Evolutionary conservation across 306 rosid species (phyloP), one percentile per base, ranked within the genome.

Genomic region (Heteromeles arbutifolia): DNA sequence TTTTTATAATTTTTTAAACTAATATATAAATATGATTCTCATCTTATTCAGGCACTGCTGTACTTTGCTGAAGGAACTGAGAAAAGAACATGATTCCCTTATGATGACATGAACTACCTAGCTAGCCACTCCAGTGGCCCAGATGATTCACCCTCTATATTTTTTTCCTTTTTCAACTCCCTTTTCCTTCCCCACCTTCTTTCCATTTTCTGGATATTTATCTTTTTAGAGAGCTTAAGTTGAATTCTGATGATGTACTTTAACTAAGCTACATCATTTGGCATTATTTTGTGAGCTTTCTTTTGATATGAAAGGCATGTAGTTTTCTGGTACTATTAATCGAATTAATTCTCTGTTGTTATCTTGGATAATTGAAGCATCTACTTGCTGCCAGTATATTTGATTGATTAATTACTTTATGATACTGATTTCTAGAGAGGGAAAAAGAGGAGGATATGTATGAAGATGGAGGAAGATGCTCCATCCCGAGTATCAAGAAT

Each of bases 281-380:
- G 70, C 77, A 64, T 75, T 76, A 29, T 75, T 76, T 73, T 66
- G 67, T 72, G 67, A 62, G 66, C 70, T 72, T 54, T 76, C 65
- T 34, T 58, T n/a, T 64, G 68, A 15, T 72, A 24, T 66, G 18
- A 24, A 8, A 54, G 79, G 79, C 72, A 62, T 86, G 90, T 79
- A 81, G 78, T 78, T 79, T 71, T 50, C 18, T 57, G 25, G 76
- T 61, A 61, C n/a, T 77, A 77, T 79, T 72, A 70, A 70, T 82
- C 83, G 78, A 78, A 73, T 12, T 78, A 62, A 63, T 72, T 69
- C 53, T 72, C 78, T 73, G 24, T 69, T 61, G 41, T 17, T 57
- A 37, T 72, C 66, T 25, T 61, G 37, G 37, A 61, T 4, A 14
- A 61, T 2, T 61, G 31, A 61, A 61, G 37, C 34, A 13, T 25